Base-by-base conservation (phyloP, 768 basidiomycete genomes). In the Gymnopilus junonius region DNA sequence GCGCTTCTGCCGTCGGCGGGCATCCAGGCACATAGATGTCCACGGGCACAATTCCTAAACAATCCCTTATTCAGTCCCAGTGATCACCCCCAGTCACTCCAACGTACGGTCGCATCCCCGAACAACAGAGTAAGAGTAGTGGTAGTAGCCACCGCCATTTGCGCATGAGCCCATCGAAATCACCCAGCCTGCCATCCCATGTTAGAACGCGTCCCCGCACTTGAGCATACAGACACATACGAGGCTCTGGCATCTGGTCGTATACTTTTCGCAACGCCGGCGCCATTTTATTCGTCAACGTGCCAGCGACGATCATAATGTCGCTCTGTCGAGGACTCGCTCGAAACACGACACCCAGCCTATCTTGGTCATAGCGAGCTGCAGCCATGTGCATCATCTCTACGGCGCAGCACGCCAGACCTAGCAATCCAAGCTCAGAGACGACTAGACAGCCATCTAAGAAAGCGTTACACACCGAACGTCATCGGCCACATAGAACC, bases 321-420 rank as follows among this genome's bases (percentile, higher is more conserved):
- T 97, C 95, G 64, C 92, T 94, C 80, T 98, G 94, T 64, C 97
- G 91, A 46, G 97, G 97, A 81, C 91, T 94, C n/a, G 97, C 97
- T 81, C 97, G 94, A 83, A 99, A 99, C 42, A 99, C 93, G 61
- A 99, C 90, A 66, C 97, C 97, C 32, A 99, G 82, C 64, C 97
- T 87, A 76, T 99, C 97, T 76, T 99, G 97, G 77, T 99, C 97
- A 76, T 99, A 99, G 61, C 97, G 89, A 17, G 97, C 94, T 42
- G 97, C 96, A 54, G 97, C 97, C 95, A 99, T 97, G 82, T 99
- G 97, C 96, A 97, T 98, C 92, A 94, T 94, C 81, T 99, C 97
- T 32, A 99, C 97, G 23, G 97, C 97, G 76, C 97, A 99, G 77
- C 97, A 99, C 4, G 97, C 97, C 55, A 99, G 87, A 79, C 97